phyloP scores from a whole-genome alignment of 345 rosid species.

The Melastoma malabathricum region DNA sequence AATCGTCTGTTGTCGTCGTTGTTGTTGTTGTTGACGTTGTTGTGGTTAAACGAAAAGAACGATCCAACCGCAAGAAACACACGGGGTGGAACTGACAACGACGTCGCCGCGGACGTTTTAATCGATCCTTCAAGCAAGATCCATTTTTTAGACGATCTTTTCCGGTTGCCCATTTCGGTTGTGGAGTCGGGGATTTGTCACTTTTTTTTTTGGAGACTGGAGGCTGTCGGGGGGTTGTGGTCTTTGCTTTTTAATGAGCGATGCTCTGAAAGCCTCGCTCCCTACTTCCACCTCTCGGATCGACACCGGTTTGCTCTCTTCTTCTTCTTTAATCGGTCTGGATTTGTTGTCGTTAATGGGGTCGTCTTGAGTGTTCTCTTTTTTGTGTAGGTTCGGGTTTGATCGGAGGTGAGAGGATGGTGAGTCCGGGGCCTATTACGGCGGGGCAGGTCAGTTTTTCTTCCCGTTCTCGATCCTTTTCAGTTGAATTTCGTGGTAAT shows the following conservation, averaged over 20 bases:
- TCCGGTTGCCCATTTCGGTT: conserved; percentile 12
- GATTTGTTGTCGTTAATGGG: too few relatives aligned
- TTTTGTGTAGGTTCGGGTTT: conserved; percentile 7
- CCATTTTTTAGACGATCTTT: conserved; percentile 5
- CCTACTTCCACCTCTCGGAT: too few relatives aligned
- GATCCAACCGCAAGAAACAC: background rate
- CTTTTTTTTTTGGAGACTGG: too few relatives aligned
- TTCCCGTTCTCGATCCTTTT: background rate
- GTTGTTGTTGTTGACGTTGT: background rate
- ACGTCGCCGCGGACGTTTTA: conserved; percentile 36
- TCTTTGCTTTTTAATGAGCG: conserved; percentile 12
- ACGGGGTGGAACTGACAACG: conserved; percentile 37
- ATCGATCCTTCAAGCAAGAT: conserved; percentile 64
- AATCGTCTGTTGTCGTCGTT: too few relatives aligned
- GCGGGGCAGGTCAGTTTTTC: conserved; percentile 58
- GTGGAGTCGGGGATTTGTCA: background rate
- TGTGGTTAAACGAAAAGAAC: conserved; percentile 2
- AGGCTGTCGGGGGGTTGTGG: too few relatives aligned
- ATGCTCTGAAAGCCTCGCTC: background rate
- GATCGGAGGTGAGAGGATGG: conserved; percentile 30
- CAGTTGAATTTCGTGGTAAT: background rate
- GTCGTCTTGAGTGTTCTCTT: conserved; percentile 6
- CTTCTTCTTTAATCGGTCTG: too few relatives aligned
- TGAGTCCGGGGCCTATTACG: conserved; percentile 51
- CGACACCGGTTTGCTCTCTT: too few relatives aligned